A percentile compares a stretch with the other conserved stretches of the same genome.
Evolutionary conservation across 164 flowering plant species (phyloP).

Genomic region (Buxus sempervirens): DNA sequence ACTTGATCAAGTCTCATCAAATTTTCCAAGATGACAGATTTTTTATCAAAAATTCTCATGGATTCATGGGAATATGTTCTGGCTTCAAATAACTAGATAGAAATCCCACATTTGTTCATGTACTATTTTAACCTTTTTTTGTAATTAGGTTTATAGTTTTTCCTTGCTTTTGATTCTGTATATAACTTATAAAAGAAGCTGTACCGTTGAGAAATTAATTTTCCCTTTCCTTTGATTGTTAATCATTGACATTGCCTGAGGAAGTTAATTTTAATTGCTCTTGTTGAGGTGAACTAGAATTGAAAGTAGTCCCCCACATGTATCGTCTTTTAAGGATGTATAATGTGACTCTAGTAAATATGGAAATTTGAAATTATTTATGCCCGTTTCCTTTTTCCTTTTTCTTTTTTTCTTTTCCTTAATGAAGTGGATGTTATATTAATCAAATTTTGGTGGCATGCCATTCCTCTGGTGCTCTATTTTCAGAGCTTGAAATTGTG

Average conservation of each 20-base stretch:
- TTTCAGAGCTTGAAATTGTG: too few relatives aligned
- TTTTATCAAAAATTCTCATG: neutral
- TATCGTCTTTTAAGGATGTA: too few relatives aligned
- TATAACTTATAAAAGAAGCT: too few relatives aligned
- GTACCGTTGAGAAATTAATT: neutral
- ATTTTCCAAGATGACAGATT: neutral
- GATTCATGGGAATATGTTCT: neutral
- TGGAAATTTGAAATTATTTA: conserved; percentile 31
- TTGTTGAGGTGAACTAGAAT: neutral
- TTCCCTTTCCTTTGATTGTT: neutral
- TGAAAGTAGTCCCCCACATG: neutral
- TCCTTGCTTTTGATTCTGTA: too few relatives aligned
- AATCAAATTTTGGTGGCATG: too few relatives aligned
- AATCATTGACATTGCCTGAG: neutral
- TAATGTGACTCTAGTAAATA: neutral
- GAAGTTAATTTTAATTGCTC: too few relatives aligned
- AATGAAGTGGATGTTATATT: too few relatives aligned
- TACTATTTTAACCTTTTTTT: too few relatives aligned
- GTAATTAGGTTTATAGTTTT: too few relatives aligned
- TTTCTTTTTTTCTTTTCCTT: neutral
- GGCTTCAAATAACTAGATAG: neutral
- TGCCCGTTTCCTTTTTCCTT: conserved; percentile 3
- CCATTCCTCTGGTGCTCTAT: too few relatives aligned
- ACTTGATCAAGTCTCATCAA: neutral
- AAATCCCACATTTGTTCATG: too few relatives aligned